Evolutionary conservation across 495 filamentous ascomycete species (phyloP).

Genomic region (Talaromyces adpressus): DNA sequence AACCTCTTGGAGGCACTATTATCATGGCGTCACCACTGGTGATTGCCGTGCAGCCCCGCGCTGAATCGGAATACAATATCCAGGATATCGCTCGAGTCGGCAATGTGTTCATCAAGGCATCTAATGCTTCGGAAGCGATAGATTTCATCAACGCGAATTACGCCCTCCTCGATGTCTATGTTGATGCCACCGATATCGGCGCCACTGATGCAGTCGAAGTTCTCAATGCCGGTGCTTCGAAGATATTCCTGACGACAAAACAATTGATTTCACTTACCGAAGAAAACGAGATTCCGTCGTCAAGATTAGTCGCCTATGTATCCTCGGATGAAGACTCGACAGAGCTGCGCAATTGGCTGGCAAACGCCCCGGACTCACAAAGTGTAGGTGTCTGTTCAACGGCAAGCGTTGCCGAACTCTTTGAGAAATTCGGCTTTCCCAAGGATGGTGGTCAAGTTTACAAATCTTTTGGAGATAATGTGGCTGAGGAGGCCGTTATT

Average conservation of each 20-base stretch:
- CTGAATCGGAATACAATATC: not conserved
- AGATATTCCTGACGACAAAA: conserved; percentile 70
- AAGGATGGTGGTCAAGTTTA: conserved; percentile 33
- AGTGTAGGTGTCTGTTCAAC: conserved; percentile 46
- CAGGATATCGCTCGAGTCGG: conserved; percentile 69
- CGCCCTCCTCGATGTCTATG: conserved; percentile 58
- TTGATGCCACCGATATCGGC: conserved; percentile 67
- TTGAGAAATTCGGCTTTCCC: conserved; percentile 20
- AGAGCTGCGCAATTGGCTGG: conserved; percentile 29
- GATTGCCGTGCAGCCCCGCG: conserved; percentile 33
- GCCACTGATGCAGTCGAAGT: conserved; percentile 70
- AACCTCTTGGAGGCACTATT: not conserved
- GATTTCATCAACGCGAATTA: conserved; percentile 64
- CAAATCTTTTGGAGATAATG: conserved; percentile 17
- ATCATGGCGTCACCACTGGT: conserved; percentile 45
- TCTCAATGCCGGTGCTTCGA: conserved; percentile 80
- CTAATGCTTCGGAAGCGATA: conserved; percentile 51
- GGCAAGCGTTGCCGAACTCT: conserved; percentile 37
- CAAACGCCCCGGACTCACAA: conserved; percentile 42
- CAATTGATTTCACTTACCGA: conserved; percentile 49
- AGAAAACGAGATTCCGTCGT: conserved; percentile 49
- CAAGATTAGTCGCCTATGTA: conserved; percentile 47
- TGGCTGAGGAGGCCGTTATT: conserved; percentile 38
- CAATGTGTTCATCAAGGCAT: conserved; percentile 62
- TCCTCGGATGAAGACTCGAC: conserved; percentile 28